phyloP scores from a whole-genome alignment of 345 rosid genomes.

The Eucalyptus urophylla region DNA sequence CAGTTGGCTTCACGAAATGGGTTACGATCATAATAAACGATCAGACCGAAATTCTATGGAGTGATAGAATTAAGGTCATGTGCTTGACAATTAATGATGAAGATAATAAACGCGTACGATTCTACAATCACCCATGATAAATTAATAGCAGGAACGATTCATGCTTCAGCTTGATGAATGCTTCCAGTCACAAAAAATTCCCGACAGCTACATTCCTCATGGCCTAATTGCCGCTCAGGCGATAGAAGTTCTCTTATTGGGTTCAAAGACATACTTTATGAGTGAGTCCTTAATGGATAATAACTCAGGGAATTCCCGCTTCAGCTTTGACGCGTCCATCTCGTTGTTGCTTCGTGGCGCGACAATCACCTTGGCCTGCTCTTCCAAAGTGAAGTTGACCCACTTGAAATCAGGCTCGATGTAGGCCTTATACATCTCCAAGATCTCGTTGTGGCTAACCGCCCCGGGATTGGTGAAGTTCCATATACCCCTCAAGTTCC shows the following conservation, averaged over 20 bases:
- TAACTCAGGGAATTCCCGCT: slow-evolving; percentile 26
- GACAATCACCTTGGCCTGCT: slow-evolving; percentile 37
- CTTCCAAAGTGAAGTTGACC: slow-evolving; percentile 29
- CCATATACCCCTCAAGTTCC: slow-evolving; percentile 34
- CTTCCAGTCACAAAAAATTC: background rate
- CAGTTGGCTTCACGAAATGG: background rate
- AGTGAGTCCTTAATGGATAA: slow-evolving; percentile 31
- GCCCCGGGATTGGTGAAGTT: slow-evolving; percentile 45
- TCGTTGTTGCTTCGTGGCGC: slow-evolving; percentile 41
- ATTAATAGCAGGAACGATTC: background rate
- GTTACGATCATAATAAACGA: background rate
- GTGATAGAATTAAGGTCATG: background rate
- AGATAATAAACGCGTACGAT: background rate
- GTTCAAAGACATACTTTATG: slow-evolving; percentile 21
- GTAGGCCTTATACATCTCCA: slow-evolving; percentile 34
- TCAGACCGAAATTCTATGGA: background rate
- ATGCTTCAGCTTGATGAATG: background rate
- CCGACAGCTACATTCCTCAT: background rate
- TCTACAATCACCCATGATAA: background rate
- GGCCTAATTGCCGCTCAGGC: background rate
- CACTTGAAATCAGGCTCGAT: slow-evolving; percentile 21
- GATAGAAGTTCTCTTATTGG: slow-evolving; percentile 14
- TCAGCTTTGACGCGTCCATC: slow-evolving; percentile 33
- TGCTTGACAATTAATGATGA: background rate
- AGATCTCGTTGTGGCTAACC: slow-evolving; percentile 31